Conservation (phyloP, 2,329 filamentous ascomycete genomes). For the Paramyrothecium roridum region DNA sequence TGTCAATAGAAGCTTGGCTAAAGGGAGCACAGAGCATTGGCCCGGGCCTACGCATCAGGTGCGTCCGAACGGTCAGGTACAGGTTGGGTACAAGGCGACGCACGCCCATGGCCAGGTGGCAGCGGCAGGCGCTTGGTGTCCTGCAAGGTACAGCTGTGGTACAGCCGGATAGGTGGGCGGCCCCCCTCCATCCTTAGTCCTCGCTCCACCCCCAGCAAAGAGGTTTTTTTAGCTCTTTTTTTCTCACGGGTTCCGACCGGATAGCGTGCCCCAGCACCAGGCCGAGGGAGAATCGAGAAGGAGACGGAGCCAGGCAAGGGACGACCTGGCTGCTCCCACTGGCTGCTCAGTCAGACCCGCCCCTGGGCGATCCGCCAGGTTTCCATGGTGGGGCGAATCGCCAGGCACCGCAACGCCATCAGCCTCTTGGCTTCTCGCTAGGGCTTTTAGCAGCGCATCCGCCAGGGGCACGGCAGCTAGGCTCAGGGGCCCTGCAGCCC, state of each 20-base stretch:
- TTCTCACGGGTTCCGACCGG: neutral
- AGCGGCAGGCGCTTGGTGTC: no score
- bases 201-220: neutral
- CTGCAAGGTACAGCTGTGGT: no score
- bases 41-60: neutral
- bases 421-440: neutral
- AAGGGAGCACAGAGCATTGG: neutral
- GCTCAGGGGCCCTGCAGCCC: neutral
- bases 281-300: neutral
- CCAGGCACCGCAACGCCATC: neutral
- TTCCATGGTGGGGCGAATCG: neutral
- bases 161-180: no score
- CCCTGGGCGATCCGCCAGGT: neutral
- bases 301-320: no score
- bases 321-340: neutral
- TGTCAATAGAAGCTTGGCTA: neutral
- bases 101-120: no score
- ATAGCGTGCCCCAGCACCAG: neutral
- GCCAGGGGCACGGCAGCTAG: neutral
- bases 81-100: no score
- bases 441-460: neutral
- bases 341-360: neutral
- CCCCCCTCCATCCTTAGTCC: neutral
- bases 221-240: neutral
- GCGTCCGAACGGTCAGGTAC: no score